These are phyloP conservation scores for Hyparrhenia diplandra DNA, from an alignment of 176 grass and related monocot genomes.

Conservation along the genomic window DNA sequence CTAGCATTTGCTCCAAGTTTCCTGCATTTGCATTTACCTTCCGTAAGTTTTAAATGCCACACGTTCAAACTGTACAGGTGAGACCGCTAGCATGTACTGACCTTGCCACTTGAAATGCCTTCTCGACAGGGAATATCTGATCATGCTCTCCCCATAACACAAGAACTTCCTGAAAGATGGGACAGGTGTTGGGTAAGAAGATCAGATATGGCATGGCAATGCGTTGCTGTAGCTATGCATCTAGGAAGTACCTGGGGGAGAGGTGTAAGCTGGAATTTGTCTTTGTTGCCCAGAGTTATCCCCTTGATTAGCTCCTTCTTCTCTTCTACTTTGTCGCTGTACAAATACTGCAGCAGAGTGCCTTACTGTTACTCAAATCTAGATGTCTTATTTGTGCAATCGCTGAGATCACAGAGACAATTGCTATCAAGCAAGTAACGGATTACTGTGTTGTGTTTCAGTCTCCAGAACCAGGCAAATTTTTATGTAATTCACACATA, in stretches of 20 bases:
- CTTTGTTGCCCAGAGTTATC: slow-evolving; percentile 52
- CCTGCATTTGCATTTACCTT: slow-evolving; percentile 40
- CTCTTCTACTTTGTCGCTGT: slow-evolving; percentile 60
- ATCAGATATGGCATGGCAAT: not conserved
- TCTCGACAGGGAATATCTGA: slow-evolving; percentile 72
- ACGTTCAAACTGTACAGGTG: not conserved
- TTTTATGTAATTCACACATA: too few species aligned
- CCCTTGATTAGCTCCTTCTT: slow-evolving; percentile 68
- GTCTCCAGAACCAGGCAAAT: not conserved
- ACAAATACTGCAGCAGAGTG: slow-evolving; percentile 49
- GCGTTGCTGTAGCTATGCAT: not conserved
- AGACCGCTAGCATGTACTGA: slow-evolving; percentile 16
- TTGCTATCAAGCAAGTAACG: not conserved
- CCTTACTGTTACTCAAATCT: not conserved
- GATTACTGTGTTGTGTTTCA: not conserved
- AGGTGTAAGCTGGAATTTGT: slow-evolving; percentile 76
- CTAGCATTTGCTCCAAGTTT: slow-evolving; percentile 56
- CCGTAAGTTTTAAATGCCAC: not conserved
- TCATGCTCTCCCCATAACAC: slow-evolving; percentile 90
- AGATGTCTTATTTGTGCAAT: not conserved
- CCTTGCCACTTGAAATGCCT: slow-evolving; percentile 54
- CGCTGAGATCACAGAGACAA: not conserved
- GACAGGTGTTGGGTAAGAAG: not conserved
- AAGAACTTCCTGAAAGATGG: slow-evolving; percentile 54
- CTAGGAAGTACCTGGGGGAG: slow-evolving; percentile 49